Base-by-base conservation (phyloP, 1,284 basidiomycete species). In the Mycena sp. region DNA sequence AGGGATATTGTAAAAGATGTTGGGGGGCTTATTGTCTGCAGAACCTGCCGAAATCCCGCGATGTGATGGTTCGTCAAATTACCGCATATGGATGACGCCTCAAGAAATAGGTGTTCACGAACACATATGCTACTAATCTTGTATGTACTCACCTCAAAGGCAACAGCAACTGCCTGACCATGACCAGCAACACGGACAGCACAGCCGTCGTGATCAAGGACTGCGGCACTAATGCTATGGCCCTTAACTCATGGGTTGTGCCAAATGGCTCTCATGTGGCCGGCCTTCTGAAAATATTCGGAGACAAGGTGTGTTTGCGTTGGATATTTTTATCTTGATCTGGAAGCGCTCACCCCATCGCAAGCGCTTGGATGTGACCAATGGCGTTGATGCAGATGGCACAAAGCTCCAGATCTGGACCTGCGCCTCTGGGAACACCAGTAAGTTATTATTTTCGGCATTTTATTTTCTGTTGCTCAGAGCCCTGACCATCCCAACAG, bases 281-380 rank as follows among this genome's bases (percentile, higher is more conserved):
- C 25, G 46, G 57, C 23, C 6, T 53, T 26, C 30, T 65, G 7
- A n/a, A 52, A 16, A 58, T 65, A 14, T 65, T 61, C 30, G 58
- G 53, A 5, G 44, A 65, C 63, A 61, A 65, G 54, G 61, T 51
- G 28, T 9, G 60, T 44, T n/a, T 40, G 0, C 32, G 2, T 2
- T 19, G 21, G 17, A 19, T n/a, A 21, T 51, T 14, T 29, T 2
- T 11, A 4, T 4, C 32, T n/a, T 21, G 25, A 12, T 17, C n/a
- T n/a, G n/a, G n/a, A 16, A 32, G 5, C 2, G 7, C 17, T 6
- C 12, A 35, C 11, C 19, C 9, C 26, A 10, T 21, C n/a, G n/a
- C n/a, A n/a, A 62, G 58, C 57, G 63, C 19, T 48, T 64, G 44
- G 63, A 65, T 28, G 63, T 65, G 6, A 65, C 53, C 17, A 46